phyloP scores from a whole-genome alignment of 306 rosid species.

The Oemleria cerasiformis region DNA sequence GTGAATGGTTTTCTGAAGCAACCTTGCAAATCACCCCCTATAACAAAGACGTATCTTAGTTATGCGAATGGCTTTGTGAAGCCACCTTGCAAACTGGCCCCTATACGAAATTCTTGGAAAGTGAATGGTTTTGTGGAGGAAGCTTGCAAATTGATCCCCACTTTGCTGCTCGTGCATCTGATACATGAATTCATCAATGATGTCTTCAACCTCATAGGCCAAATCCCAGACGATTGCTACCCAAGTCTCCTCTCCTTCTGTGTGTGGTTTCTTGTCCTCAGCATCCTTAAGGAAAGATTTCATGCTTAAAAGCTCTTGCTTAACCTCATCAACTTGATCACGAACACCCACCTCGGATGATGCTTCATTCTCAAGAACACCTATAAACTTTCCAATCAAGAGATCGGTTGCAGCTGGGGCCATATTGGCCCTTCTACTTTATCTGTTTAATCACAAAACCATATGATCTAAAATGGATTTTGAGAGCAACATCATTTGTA shows the following conservation, averaged over 20 bases:
- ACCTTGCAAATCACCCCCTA: too few species aligned
- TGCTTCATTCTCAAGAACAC: not conserved
- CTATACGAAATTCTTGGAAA: too few species aligned
- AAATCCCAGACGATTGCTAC: too few species aligned
- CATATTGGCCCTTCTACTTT: not conserved
- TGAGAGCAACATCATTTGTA: too few species aligned
- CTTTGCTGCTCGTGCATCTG: not conserved
- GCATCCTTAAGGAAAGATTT: slow-evolving; percentile 10
- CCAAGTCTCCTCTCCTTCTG: slow-evolving; percentile 4
- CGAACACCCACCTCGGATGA: not conserved
- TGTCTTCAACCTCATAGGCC: slow-evolving; percentile 13
- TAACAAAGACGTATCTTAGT: too few species aligned
- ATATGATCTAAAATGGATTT: too few species aligned
- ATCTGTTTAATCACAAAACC: not conserved
- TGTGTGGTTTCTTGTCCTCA: not conserved
- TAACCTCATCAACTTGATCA: slow-evolving; percentile 1
- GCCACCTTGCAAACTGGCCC: too few species aligned
- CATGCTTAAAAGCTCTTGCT: slow-evolving; percentile 9
- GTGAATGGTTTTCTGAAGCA: too few species aligned
- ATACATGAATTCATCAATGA: slow-evolving; percentile 16
- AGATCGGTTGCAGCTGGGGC: not conserved
- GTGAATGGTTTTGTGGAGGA: not conserved
- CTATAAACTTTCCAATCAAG: not conserved
- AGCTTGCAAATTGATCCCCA: not conserved
- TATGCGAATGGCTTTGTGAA: too few species aligned